phyloP scores from a whole-genome alignment of 495 filamentous ascomycete species.

The Neurospora cerealis region DNA sequence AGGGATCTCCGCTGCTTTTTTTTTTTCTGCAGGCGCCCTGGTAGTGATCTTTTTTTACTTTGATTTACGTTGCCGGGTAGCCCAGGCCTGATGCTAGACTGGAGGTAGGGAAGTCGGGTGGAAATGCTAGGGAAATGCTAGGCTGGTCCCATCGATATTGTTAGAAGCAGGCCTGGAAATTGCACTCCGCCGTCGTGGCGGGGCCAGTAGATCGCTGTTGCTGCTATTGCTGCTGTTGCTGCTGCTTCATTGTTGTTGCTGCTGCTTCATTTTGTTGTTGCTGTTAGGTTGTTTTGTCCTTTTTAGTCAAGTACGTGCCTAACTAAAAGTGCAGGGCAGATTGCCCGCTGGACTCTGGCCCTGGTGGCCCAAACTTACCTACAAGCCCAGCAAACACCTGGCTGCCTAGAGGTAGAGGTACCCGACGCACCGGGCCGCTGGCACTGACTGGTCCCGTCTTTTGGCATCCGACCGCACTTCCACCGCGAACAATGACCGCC shows the following conservation, averaged over 20 bases:
- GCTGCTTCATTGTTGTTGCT: neutral
- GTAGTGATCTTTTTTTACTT: neutral
- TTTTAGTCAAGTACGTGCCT: neutral
- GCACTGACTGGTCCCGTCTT: neutral
- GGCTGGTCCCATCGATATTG: neutral
- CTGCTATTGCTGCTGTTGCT: neutral
- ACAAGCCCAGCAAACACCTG: too few relatives aligned
- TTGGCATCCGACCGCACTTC: neutral
- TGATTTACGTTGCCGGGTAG: neutral
- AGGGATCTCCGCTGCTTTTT: neutral
- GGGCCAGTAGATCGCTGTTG: slow-evolving; percentile 23
- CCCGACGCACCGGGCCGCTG: neutral
- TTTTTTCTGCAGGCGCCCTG: neutral
- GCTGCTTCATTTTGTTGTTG: too few relatives aligned
- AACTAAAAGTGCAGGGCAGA: neutral
- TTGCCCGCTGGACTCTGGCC: neutral
- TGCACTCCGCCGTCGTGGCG: slow-evolving; percentile 20
- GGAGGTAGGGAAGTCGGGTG: neutral
- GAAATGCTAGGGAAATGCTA: neutral
- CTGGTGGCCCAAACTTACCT: neutral
- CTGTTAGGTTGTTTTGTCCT: neutral
- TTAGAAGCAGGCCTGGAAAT: slow-evolving; percentile 17
- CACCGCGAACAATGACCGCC: neutral
- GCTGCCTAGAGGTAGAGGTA: too few relatives aligned
- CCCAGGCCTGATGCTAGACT: neutral